Evolutionary conservation across 495 filamentous ascomycete species (phyloP).

Genomic region (Platismatia glauca): DNA sequence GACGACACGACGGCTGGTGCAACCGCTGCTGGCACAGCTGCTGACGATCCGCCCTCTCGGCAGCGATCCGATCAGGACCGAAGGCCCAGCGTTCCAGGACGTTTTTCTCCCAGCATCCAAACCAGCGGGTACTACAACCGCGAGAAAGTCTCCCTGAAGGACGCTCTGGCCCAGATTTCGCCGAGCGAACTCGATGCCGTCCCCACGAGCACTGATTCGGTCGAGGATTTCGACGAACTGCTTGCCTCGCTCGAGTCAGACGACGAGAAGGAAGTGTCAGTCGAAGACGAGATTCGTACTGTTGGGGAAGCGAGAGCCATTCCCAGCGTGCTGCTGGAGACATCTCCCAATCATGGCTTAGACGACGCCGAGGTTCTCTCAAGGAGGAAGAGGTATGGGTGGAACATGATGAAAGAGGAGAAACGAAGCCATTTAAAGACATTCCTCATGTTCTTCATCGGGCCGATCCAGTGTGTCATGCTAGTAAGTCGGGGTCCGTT

Average conservation of each 20-base stretch:
- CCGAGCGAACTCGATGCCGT: neutral
- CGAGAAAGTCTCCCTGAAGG: neutral
- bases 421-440: slow-evolving; percentile 77
- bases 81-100: neutral
- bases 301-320: slow-evolving; percentile 41
- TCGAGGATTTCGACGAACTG: slow-evolving; percentile 69
- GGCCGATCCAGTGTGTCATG: slow-evolving; percentile 93
- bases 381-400: slow-evolving; percentile 70
- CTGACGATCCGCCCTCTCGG: neutral
- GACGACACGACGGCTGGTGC: neutral
- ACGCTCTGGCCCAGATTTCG: neutral
- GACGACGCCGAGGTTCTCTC: slow-evolving; percentile 56
- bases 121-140: neutral
- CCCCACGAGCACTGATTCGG: slow-evolving; percentile 38
- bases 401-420: slow-evolving; percentile 85
- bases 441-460: slow-evolving; percentile 77
- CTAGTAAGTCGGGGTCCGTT: slow-evolving; percentile 46
- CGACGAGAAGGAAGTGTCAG: slow-evolving; percentile 51
- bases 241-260: slow-evolving; percentile 76
- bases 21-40: neutral
- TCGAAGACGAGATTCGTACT: slow-evolving; percentile 41
- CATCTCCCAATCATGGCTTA: slow-evolving; percentile 61
- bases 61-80: neutral
- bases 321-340: slow-evolving; percentile 61
- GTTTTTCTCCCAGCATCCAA: neutral